Conservation (phyloP, 108 stramenopile genomes). For the Cylindrotheca closterium region DNA sequence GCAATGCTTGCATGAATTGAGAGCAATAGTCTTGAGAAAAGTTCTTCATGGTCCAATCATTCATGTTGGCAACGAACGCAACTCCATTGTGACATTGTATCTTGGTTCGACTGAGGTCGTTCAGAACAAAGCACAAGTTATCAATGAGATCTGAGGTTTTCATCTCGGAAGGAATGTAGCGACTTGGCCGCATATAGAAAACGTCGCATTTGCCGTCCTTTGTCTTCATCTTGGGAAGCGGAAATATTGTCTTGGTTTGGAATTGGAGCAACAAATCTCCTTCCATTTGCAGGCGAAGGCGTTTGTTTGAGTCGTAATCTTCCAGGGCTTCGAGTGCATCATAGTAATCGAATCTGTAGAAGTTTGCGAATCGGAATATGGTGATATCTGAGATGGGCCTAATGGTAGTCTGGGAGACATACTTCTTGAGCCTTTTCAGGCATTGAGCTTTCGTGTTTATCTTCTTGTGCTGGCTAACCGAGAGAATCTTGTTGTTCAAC, state of each 20-base stretch:
- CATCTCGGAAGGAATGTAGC: constrained; percentile 44
- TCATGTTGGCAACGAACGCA: constrained; percentile 56
- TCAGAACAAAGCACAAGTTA: constrained; percentile 47
- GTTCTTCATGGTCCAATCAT: constrained; percentile 47
- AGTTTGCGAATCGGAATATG: too few relatives aligned
- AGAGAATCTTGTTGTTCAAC: too few relatives aligned
- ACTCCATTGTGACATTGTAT: constrained; percentile 41
- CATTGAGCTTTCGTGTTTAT: too few relatives aligned
- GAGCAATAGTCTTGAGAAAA: constrained; percentile 43
- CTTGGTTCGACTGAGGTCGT: constrained; percentile 27
- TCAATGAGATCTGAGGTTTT: constrained; percentile 45
- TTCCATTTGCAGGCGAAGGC: too few relatives aligned
- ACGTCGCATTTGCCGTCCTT: constrained; percentile 32
- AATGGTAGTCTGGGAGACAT: too few relatives aligned
- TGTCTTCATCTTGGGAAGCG: constrained; percentile 46
- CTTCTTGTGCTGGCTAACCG: too few relatives aligned
- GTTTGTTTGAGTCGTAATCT: too few relatives aligned
- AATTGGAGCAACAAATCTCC: constrained; percentile 16
- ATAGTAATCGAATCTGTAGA: too few relatives aligned
- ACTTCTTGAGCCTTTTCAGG: too few relatives aligned
- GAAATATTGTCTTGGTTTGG: constrained; percentile 41
- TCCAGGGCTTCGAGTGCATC: too few relatives aligned
- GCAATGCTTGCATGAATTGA: constrained; percentile 49
- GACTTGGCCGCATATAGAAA: constrained; percentile 56
- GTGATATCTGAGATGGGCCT: too few relatives aligned